Evolutionary conservation across 768 basidiomycete genomes (phyloP), one percentile per base, ranked within the genome.

Genomic region (Boletus pseudopeckii): DNA sequence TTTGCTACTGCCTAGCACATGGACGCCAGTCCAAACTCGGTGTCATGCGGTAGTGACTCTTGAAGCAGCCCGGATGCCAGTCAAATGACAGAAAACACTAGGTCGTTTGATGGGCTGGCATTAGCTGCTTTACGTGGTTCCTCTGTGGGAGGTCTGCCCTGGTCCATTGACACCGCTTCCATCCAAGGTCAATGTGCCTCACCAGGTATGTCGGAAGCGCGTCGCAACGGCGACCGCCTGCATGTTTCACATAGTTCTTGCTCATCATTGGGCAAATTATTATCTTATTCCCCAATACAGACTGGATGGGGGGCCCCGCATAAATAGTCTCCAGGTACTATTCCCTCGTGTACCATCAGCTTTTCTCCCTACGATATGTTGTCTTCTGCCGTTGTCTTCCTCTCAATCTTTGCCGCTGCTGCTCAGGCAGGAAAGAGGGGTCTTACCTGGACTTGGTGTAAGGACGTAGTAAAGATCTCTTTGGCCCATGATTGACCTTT

Each of bases 351-450:
- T n/a, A 47, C 17, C 34, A 26, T 8, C n/a, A 17, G 13, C 11
- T 3, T 13, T 28, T n/a, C 9, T 17, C 32, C 36, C 26, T 49
- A 7, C 7, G 32, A 30, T 8, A 71, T 71, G 67, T 32, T 64
- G 13, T 36, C 43, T n/a, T 56, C 43, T 24, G 34, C 50, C 7
- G 22, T 71, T 8, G 40, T 62, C 38, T 10, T 59, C 14, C 45
- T 67, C 10, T 49, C 56, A 1, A 6, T 57, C 14, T 69, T 68
- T 37, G 38, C 54, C 0, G 30, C 50, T 15, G 46, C 55, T 28
- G 64, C 54, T 36, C 59, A 55, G 9, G 74, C 74, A 18, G 73
- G 74, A 26, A 74, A 74, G 59, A 65, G 71, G n/a, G 73, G 73
- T 40, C 64, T 74, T 18, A 58, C 57, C 48, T 74, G 74, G 73